A percentile compares a stretch with the other conserved stretches of the same genome.
These are phyloP conservation scores for Nakazawaea molendinolei DNA, from an alignment of 805 yeast species.

Conservation along the genomic window DNA sequence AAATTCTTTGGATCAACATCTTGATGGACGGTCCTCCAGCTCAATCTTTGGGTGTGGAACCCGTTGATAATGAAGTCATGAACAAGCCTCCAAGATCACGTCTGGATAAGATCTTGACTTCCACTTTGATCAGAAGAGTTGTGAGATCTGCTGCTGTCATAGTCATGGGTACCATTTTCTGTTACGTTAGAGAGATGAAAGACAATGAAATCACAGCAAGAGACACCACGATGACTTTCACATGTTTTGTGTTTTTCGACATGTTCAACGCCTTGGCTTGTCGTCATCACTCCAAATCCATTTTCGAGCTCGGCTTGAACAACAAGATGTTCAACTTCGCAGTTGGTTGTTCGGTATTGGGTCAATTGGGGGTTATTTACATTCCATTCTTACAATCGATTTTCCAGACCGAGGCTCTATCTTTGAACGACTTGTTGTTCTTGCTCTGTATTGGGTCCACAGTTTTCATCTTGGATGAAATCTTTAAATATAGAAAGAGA, in stretches of 20 bases:
- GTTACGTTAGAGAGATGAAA: constrained; percentile 81
- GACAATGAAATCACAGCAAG: constrained; percentile 81
- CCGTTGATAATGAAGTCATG: constrained; percentile 95
- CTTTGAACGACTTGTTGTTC: constrained; percentile 60
- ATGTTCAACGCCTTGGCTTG: constrained; percentile 96
- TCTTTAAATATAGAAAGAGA: constrained; percentile 46
- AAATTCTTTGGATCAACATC: constrained; percentile 94
- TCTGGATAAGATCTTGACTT: constrained; percentile 76
- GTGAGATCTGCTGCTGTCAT: constrained; percentile 73
- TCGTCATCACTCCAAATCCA: constrained; percentile 80
- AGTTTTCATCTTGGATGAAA: constrained; percentile 83
- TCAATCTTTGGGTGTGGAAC: constrained; percentile 94
- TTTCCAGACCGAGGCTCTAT: constrained; percentile 91
- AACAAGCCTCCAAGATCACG: constrained; percentile 91
- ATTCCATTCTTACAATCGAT: constrained; percentile 87
- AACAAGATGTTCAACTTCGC: constrained; percentile 93
- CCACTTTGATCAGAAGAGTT: constrained; percentile 61
- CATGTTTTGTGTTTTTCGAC: constrained; percentile 92
- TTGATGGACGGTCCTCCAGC: constrained; percentile 99
- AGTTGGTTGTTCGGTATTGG: constrained; percentile 78
- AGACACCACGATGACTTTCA: constrained; percentile 98
- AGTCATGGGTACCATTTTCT: constrained; percentile 78
- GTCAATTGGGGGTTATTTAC: constrained; percentile 91
- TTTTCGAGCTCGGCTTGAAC: constrained; percentile 72
- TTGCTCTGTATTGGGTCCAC: constrained; percentile 62